Base-by-base conservation (phyloP, 177 flowering plant species). In the Vitis hybrid region DNA sequence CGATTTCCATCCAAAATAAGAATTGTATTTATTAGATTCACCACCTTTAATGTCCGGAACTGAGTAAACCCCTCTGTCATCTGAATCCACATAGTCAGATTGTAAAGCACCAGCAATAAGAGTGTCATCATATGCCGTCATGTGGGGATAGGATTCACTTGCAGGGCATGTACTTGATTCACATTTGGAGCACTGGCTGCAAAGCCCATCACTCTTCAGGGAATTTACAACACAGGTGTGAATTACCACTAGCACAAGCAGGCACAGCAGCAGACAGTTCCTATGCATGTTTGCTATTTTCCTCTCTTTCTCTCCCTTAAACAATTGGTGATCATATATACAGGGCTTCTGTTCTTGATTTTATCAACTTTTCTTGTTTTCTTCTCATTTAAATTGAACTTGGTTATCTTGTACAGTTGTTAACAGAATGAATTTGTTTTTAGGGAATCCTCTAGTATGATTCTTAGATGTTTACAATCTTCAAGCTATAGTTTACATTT, bases 1-100 rank as follows among this genome's bases (percentile, higher is more conserved):
- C 1, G 89, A 86, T 75, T 83, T 20, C 93, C 91, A 89, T 11
- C 91, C 88, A 75, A 62, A 88, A 65, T 87, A 84, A 10, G 85
- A 72, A 77, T 83, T 83, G 54, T 75, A 73, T 12, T 66, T 38
- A 8, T 38, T 11, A 6, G 87, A 80, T 17, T 70, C 76, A 0
- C 89, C 88, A 13, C 86, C 88, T 63, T 68, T 70, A 70, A 84
- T 68, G 67, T 85, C 68, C 1, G 89, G 88, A 18, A 89, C 92
- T 7, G 90, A 84, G 71, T 87, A 89, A 55, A 85, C 87, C n/a
- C 89, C 84, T 67, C 81, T 73, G 61, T 87, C 89, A 6, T 69
- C 53, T 12, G 58, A 11, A 15, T 67, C 71, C 11, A 89, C 92
- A 74, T 72, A 85, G 64, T 85, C 92, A 10, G 90, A 87, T 64